Base-by-base conservation (phyloP, 1,139 yeast species). In the Petasospora rhodanensis region DNA sequence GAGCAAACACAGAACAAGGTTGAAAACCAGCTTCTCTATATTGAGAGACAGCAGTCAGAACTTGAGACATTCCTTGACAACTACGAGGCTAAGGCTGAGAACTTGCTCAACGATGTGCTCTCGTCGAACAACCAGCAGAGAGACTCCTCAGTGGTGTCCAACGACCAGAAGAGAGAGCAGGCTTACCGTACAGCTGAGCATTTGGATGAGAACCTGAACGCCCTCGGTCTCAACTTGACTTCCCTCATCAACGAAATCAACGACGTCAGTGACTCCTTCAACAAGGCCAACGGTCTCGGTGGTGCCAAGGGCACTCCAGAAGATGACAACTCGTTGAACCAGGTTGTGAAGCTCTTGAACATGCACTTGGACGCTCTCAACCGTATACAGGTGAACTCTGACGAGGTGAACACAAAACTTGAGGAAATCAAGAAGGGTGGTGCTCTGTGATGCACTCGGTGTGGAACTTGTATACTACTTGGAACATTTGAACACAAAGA, bases 11-110 rank as follows among this genome's bases (percentile, higher is more conserved):
- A 91, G 54, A 68, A 70, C 27, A 84, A 81, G 47, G 80, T 91
- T 32, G 97, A 93, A 49, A 96, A 87, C 56, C 81, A 87, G 32
- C 64, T 93, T 35, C 68, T 79, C 34, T 89, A 87, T 54, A 84
- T 91, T 31, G 94, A 84, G 52, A 78, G 82, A 47, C 98, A 93
- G 55, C 98, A 93, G 55, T 86, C 83, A 43, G 98, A 91, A 52
- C 66, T 91, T 35, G 97, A 89, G 43, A 68, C 74, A 18, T 69
- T 91, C 47, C 71, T 91, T 43, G 86, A 83, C 46, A 81, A 79
- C 43, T 89, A 89, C 53, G 98, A 91, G 58, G 73, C 70, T 41
- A 95, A 86, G 56, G 91, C 94, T 0, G 89, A 85, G 43, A 59
- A 68, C 9, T 56, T 76, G 34, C 61, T 76, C 38, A 42, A 62